Percentiles rank a stretch among this genome's conserved stretches.
phyloP scores from a whole-genome alignment of 75 land plant genomes.

The Pinus tabuliformis region DNA sequence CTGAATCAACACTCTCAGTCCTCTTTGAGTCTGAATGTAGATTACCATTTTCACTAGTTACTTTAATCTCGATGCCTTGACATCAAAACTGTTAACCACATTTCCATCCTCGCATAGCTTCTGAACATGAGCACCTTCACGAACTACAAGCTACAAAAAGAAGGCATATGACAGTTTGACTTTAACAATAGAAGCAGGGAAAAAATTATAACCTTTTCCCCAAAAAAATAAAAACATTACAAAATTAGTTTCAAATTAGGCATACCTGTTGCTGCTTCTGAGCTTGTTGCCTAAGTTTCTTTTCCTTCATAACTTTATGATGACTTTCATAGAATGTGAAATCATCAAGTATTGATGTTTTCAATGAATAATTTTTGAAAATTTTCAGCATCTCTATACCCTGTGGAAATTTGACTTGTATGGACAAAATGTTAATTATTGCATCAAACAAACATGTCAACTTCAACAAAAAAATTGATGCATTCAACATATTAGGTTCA shows the following conservation, averaged over 20 bases:
- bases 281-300: conserved; percentile 56
- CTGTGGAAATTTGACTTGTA: no score
- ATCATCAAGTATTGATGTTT: no score
- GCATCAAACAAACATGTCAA: no score
- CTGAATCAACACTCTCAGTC: neutral
- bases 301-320: conserved; percentile 72
- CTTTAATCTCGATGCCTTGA: neutral
- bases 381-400: no score
- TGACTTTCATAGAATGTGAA: conserved; percentile 87
- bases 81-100: neutral
- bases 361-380: no score
- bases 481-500: neutral
- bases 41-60: neutral
- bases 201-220: neutral
- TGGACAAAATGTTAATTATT: neutral
- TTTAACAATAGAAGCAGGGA: neutral
- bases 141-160: neutral
- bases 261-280: conserved; percentile 5
- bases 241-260: neutral
- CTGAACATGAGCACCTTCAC: neutral
- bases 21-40: neutral
- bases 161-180: neutral
- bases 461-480: no score
- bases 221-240: neutral
- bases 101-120: neutral